Evolutionary conservation across 192 early-diverging fungal genomes (phyloP).

Genomic region (Polychytrium aggregatum): DNA sequence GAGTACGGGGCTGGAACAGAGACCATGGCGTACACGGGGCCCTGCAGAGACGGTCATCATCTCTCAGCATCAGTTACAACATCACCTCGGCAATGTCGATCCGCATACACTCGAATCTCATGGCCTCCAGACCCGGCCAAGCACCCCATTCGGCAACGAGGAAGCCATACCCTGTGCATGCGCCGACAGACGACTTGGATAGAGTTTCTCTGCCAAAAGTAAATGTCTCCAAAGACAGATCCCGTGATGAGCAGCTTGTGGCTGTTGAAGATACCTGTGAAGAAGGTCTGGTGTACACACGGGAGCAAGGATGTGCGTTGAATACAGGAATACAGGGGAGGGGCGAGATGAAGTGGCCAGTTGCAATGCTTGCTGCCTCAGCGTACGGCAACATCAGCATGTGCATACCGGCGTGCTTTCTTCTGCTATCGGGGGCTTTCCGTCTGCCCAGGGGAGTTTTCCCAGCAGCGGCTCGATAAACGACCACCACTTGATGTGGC

Average conservation of each 20-base stretch:
- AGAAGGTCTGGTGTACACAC: no score
- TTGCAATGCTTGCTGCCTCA: not conserved
- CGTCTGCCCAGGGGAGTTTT: not conserved
- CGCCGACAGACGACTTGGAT: not conserved
- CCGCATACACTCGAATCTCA: no score
- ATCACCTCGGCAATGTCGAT: not conserved
- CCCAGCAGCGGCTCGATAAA: constrained; percentile 5
- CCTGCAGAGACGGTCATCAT: constrained; percentile 5
- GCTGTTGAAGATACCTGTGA: no score
- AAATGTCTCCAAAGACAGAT: constrained; percentile 7
- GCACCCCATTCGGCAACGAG: no score
- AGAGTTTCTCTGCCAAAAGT: constrained; percentile 11
- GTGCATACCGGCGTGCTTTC: no score
- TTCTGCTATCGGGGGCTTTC: not conserved
- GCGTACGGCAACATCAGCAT: constrained; percentile 4
- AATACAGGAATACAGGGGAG: not conserved
- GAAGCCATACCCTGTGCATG: constrained; percentile 14
- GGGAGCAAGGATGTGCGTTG: constrained; percentile 2
- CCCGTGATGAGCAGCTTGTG: constrained; percentile 9
- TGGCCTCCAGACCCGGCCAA: no score
- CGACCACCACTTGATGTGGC: constrained; percentile 10
- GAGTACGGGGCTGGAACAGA: constrained; percentile 6
- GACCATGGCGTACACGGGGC: constrained; percentile 7
- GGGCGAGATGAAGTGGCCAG: not conserved
- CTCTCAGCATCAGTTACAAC: not conserved